These are phyloP conservation scores for Barnettozyma vustinii DNA, from an alignment of 805 yeast species.

Conservation along the genomic window DNA sequence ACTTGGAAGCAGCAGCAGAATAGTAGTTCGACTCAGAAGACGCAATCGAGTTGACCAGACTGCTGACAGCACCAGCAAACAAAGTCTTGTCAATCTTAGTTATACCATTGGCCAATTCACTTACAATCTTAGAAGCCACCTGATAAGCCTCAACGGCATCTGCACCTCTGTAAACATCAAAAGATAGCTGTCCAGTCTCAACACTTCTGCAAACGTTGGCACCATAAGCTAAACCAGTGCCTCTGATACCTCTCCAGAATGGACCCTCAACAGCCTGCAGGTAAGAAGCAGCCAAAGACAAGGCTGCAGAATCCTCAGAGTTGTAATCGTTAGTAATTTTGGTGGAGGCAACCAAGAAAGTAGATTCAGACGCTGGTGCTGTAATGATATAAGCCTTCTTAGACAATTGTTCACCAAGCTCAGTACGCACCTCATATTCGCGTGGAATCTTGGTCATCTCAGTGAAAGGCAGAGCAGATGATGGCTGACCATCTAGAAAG, in stretches of 20 bases:
- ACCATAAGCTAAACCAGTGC: conserved; percentile 92
- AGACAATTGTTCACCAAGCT: conserved; percentile 47
- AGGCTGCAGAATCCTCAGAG: conserved; percentile 59
- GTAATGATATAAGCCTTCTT: conserved; percentile 56
- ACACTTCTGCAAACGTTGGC: conserved; percentile 53
- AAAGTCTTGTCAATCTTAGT: conserved; percentile 49
- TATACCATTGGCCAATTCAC: conserved; percentile 51
- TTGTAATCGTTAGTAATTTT: conserved; percentile 50
- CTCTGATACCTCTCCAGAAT: conserved; percentile 93
- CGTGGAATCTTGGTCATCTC: conserved; percentile 41
- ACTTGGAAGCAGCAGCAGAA: conserved; percentile 62
- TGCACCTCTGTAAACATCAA: conserved; percentile 74
- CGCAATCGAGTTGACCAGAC: conserved; percentile 69
- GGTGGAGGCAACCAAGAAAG: conserved; percentile 58
- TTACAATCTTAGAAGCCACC: conserved; percentile 61
- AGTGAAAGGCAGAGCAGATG: neutral
- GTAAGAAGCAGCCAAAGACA: conserved; percentile 69
- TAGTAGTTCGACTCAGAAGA: conserved; percentile 57
- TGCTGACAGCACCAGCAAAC: conserved; percentile 69
- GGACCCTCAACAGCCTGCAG: conserved; percentile 93
- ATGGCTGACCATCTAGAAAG: conserved; percentile 23
- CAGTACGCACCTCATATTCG: conserved; percentile 47
- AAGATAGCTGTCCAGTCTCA: conserved; percentile 64
- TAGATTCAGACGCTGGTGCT: conserved; percentile 81
- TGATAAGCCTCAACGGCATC: conserved; percentile 62